Evolutionary conservation across 73 alveolate species (phyloP), one percentile per base, ranked within the genome.

Genomic region (Symbiodinium pilosum): DNA sequence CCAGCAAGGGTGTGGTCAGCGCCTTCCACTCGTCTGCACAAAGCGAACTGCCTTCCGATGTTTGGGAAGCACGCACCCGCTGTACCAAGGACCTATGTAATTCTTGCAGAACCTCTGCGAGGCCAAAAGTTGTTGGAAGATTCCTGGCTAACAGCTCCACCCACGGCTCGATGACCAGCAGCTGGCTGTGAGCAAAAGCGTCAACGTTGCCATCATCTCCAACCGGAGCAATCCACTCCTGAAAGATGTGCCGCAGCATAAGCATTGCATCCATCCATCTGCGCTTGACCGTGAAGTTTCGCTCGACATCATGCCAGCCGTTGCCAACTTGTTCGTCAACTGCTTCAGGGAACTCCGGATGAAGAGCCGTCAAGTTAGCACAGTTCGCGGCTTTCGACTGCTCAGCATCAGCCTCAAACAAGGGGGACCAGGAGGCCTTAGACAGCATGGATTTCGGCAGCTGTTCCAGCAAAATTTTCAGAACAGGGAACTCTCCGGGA

Each of bases 401-500:
- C 81, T 64, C 81, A 9, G 38, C 81, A 20, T 64, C 81, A 3
- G 81, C 88, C 2, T 81, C 38, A 21, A 81, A 42, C 59, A 81
- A 42, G 18, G 56, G 34, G 26, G 88, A 81, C 88, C 95, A 88
- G 24, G 86, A 40, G 20, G 71, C 26, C 69, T 20, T 16, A 6
- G 95, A 77, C 51, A 64, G 47, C 73, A 59, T 4, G 30, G 43
- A 59, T 40, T 43, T 24, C 12, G 95, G 95, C 68, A 88, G 43
- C 43, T 88, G 95, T 36, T 88, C 95, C 95, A 88, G 86, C 86
- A 88, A 36, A 59, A 88, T 26, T 36, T 88, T 88, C 40, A 88
- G 86, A 40, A 88, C 95, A 7, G 95, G 95, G 41, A 88, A 88
- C 86, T 88, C 95, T 84, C 95, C 95, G 8, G 95, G 95, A 40